Base-by-base conservation (phyloP, 140 eudicot genomes). In the Oenanthe javanica region DNA sequence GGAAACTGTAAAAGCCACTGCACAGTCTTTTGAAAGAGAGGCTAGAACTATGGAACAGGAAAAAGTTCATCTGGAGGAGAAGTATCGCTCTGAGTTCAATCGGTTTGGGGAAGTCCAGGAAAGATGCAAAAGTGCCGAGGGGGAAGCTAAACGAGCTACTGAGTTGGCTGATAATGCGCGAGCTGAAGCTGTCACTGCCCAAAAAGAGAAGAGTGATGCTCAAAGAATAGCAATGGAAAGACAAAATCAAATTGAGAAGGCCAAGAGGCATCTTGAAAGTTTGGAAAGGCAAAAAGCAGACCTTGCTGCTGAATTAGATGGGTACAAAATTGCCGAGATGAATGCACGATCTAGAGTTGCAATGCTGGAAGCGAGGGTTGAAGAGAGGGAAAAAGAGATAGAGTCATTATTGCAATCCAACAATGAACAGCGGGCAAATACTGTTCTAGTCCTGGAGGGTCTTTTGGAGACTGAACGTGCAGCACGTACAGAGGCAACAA, bases 141-240 rank as follows among this genome's bases (percentile, higher is more conserved):
- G 70, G 80, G 99, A 93, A 82, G 97, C 99, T 15, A 96, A 91
- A 79, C 72, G 98, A 82, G 97, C 98, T 16, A 91, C 86, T 0
- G 91, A 93, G 78, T 38, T 93, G 77, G 99, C 99, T 45, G 99
- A 96, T 77, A 81, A 88, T 59, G 99, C 96, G 23, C 87, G 99
- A 57, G 92, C 94, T 1, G 97, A 96, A 84, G 99, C 99, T 10
- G 93, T 83, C 75, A 80, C 87, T 72, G 97, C 98, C 70, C 99
- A 91, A 73, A 93, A 84, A 82, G 98, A 91, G 46, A 96, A 85
- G 81, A 85, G 77, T 27, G 93, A 93, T 54, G 84, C 85, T 43
- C 93, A 91, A 82, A 86, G 87, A 12, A 13, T 83, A 46, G 90
- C 98, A 12, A 91, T 91, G 86, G 98, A 96, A 73, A 87, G 98